phyloP scores from a whole-genome alignment of 768 basidiomycete genomes.

The Russula griseocarnosa region DNA sequence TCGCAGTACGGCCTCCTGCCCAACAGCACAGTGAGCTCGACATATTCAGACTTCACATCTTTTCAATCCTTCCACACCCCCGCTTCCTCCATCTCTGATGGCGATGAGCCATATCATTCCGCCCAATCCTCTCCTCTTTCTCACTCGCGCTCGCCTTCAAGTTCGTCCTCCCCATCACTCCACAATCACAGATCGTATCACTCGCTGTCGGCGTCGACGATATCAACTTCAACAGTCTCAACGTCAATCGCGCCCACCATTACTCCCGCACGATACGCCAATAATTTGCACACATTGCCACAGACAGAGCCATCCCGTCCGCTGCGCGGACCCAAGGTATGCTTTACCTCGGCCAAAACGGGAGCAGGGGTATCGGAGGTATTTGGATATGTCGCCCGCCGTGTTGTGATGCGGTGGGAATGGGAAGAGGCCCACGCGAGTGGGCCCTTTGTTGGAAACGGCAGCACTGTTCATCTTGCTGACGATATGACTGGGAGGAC shows the following conservation, averaged over 20 bases:
- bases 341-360: conserved; percentile 76
- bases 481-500: not conserved
- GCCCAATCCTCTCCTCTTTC: conserved; percentile 59
- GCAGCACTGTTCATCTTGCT: conserved; percentile 17
- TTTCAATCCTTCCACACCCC: conserved; percentile 80
- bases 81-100: conserved; percentile 68
- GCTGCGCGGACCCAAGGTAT: conserved; percentile 57
- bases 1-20: conserved; percentile 39
- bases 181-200: conserved; percentile 27
- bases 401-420: conserved; percentile 62
- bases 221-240: conserved; percentile 28
- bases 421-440: conserved; percentile 55
- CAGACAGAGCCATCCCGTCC: conserved; percentile 34
- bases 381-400: conserved; percentile 69
- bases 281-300: conserved; percentile 7
- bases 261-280: conserved; percentile 30
- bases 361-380: conserved; percentile 67
- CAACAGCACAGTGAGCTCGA: conserved; percentile 53
- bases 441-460: conserved; percentile 39
- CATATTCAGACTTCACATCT: conserved; percentile 53
- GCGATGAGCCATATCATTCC: conserved; percentile 42
- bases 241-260: conserved; percentile 29
- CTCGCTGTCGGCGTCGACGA: conserved; percentile 21
- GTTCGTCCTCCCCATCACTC: conserved; percentile 26
- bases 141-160: conserved; percentile 29